Evolutionary conservation across 1,284 basidiomycete species (phyloP).

Genomic region (Pseudozyma hubeiensis): DNA sequence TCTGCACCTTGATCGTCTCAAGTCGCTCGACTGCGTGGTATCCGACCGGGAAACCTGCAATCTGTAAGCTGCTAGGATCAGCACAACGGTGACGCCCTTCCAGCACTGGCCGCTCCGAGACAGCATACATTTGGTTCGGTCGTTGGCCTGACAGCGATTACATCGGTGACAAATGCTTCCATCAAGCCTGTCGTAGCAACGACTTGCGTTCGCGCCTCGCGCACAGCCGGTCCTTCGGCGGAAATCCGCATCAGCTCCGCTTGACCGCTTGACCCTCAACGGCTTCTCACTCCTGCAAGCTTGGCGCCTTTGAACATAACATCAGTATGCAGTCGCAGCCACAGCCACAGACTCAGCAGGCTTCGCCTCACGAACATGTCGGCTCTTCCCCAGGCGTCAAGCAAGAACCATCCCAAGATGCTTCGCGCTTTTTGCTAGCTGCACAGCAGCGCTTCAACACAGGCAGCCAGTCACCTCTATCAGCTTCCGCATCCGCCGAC

Average conservation of each 20-base stretch:
- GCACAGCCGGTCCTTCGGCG: constrained; percentile 3
- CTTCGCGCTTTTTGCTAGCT: constrained; percentile 21
- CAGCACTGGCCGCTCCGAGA: neutral
- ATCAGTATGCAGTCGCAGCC: constrained; percentile 33
- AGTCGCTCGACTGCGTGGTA: no score
- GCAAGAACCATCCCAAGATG: constrained; percentile 27
- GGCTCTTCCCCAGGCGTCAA: constrained; percentile 6
- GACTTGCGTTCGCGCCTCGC: constrained; percentile 14
- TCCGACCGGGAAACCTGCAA: no score
- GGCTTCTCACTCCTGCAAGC: neutral
- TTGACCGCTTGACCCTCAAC: neutral
- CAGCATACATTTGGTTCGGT: neutral
- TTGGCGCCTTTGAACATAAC: no score
- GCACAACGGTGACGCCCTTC: neutral
- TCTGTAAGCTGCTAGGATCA: neutral
- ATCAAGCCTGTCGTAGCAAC: constrained; percentile 14
- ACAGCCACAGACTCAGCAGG: constrained; percentile 10
- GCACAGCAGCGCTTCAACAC: constrained; percentile 31
- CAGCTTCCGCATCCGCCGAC: constrained; percentile 22
- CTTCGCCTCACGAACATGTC: constrained; percentile 11
- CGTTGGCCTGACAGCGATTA: constrained; percentile 7
- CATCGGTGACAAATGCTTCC: constrained; percentile 25
- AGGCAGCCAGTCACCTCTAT: constrained; percentile 31
- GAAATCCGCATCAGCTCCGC: neutral
- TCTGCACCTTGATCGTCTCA: no score